Conservation (phyloP, 148 eudicot species). For the Persicaria maculosa region DNA sequence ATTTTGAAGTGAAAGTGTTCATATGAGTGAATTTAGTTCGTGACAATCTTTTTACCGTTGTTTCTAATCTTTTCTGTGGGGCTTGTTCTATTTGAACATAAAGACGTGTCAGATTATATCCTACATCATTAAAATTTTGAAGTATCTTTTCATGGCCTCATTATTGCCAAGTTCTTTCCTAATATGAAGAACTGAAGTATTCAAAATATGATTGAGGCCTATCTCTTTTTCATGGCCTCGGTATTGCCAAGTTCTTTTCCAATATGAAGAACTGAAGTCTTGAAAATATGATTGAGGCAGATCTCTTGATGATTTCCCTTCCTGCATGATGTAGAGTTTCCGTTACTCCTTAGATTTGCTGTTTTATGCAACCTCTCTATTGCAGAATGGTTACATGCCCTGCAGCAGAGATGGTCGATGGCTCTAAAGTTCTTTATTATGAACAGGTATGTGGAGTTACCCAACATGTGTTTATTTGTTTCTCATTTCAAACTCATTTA, state of each 20-base stretch:
- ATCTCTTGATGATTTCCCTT: not conserved
- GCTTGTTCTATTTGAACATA: not conserved
- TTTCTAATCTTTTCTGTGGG: not conserved
- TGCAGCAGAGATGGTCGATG: conserved; percentile 96
- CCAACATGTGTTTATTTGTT: not conserved
- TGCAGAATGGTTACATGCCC: conserved; percentile 86
- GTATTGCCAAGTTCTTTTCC: not conserved
- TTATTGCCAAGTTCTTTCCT: not conserved
- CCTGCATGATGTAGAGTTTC: not conserved
- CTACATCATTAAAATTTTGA: not conserved
- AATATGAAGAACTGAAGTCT: not conserved
- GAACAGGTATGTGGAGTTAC: conserved; percentile 51
- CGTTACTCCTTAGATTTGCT: not conserved
- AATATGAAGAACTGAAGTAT: not conserved
- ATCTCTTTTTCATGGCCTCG: not conserved
- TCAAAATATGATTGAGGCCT: not conserved
- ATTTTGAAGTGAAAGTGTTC: not conserved
- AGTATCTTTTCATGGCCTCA: not conserved
- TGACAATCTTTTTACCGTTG: not conserved
- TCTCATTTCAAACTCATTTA: not conserved
- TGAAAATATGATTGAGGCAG: not conserved
- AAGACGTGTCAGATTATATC: not conserved
- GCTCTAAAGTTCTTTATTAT: conserved; percentile 72
- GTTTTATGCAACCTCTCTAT: conserved; percentile 7
- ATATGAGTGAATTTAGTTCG: not conserved